Conservation (phyloP, 1,284 basidiomycete genomes). For the Cryptococcus neoformans region DNA sequence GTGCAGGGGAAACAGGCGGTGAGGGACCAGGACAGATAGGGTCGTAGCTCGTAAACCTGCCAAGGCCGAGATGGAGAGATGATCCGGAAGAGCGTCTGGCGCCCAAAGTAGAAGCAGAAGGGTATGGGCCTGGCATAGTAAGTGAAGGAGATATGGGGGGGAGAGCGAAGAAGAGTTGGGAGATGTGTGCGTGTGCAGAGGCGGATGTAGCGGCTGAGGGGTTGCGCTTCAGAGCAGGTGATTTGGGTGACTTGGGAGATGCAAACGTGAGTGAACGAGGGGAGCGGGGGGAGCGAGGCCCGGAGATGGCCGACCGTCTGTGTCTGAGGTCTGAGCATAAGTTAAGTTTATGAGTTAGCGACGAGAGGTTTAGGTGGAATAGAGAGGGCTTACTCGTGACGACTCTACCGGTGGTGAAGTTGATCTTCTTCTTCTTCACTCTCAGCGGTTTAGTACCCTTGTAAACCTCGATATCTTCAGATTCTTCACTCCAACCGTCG, state of each 20-base stretch:
- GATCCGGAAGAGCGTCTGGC: slow-evolving; percentile 6
- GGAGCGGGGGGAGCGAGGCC: slow-evolving; percentile 19
- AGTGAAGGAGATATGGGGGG: slow-evolving; percentile 2
- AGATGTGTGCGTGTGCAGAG: slow-evolving; percentile 18
- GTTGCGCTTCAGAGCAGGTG: background rate
- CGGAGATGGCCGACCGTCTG: slow-evolving; percentile 12
- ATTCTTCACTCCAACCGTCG: background rate
- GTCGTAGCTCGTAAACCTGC: slow-evolving; percentile 24
- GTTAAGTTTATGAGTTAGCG: background rate
- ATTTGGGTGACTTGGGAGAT: slow-evolving; percentile 1
- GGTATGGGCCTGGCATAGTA: slow-evolving; percentile 6
- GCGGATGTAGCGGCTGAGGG: background rate
- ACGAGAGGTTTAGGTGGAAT: too few species aligned
- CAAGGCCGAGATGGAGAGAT: slow-evolving; percentile 25
- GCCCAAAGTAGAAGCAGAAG: background rate
- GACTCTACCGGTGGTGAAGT: background rate
- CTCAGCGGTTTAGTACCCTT: slow-evolving; percentile 24
- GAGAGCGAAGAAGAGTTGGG: slow-evolving; percentile 7
- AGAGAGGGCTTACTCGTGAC: background rate
- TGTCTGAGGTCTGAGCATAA: slow-evolving; percentile 1
- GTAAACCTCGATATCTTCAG: background rate
- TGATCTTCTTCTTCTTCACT: slow-evolving; percentile 22
- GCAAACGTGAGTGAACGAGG: slow-evolving; percentile 1
- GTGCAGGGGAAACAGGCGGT: slow-evolving; percentile 17
- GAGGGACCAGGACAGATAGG: slow-evolving; percentile 14